Conservation (phyloP, 2,329 filamentous ascomycete genomes). For the Pseudonectria foliicola region DNA sequence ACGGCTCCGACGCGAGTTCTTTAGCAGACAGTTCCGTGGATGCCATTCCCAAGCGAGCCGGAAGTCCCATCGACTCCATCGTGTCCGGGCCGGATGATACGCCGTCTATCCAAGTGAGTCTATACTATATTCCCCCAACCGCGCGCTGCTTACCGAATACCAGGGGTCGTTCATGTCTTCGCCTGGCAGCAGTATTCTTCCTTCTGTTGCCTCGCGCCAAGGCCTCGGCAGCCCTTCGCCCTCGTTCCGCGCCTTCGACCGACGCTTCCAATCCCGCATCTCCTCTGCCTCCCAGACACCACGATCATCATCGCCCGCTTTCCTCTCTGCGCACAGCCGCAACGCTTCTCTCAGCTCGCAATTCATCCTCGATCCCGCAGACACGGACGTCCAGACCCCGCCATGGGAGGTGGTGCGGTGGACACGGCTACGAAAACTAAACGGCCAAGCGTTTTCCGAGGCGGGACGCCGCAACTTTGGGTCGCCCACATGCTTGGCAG, state of each 20-base stretch:
- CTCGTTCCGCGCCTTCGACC: slow-evolving; percentile 87
- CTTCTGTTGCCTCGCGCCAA: slow-evolving; percentile 60
- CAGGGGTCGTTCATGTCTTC: slow-evolving; percentile 58
- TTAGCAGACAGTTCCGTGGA: slow-evolving; percentile 40
- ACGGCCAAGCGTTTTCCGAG: slow-evolving; percentile 86
- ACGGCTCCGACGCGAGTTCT: slow-evolving; percentile 46
- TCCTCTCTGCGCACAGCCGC: slow-evolving; percentile 69
- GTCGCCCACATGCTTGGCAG: slow-evolving; percentile 77
- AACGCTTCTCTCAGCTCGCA: slow-evolving; percentile 73
- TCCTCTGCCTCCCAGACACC: slow-evolving; percentile 51
- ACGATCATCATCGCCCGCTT: slow-evolving; percentile 69
- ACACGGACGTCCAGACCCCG: slow-evolving; percentile 63
- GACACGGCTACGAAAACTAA: slow-evolving; percentile 88
- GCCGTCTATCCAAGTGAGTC: slow-evolving; percentile 66
- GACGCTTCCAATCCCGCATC: slow-evolving; percentile 85
- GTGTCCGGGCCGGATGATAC: slow-evolving; percentile 75
- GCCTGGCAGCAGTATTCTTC: slow-evolving; percentile 66
- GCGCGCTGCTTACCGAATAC: slow-evolving; percentile 20
- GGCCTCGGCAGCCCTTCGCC: slow-evolving; percentile 65
- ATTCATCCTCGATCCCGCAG: slow-evolving; percentile 52
- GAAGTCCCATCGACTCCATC: slow-evolving; percentile 62
- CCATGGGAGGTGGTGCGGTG: slow-evolving; percentile 97
- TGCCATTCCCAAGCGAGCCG: slow-evolving; percentile 45
- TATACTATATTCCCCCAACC: background rate
- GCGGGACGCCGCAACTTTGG: slow-evolving; percentile 89